Base-by-base conservation (phyloP, 257 asterid species). In the Avicennia marina region DNA sequence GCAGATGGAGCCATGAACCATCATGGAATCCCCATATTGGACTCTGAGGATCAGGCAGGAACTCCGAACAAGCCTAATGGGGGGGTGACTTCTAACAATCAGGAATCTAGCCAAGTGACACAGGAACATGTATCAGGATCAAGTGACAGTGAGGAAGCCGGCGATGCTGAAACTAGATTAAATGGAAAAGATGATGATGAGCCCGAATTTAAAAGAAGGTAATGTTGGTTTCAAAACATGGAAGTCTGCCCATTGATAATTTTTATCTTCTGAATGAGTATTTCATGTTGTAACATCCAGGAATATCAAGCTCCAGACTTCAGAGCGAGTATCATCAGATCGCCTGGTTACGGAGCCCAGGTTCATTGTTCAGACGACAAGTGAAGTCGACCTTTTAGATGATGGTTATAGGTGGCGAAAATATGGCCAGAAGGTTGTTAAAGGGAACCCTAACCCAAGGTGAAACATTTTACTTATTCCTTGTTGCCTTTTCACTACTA, bases 361-460 rank as follows among this genome's bases (percentile, higher is more conserved):
- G 69, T 80, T 83, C 67, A 75, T 83, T 27, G 87, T 83, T 68
- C 91, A 83, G 70, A 83, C 87, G 1, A 83, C 85, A 33, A 83
- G 91, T 49, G 91, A 83, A 71, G 85, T 83, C 63, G 87, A 83
- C 66, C 83, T 83, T 26, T 61, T 83, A 62, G 91, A 83, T 15
- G 91, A 83, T 63, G 91, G 91, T 54, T 83, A 68, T 63, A 80
- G 85, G 69, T 82, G 58, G 96, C 69, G 94, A 22, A 90, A 90
- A 43, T 90, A 90, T 64, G 98, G 98, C 39, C 96, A 90, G 78
- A 83, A 83, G 69, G 83, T 83, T 58, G 87, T 83, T 50, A 80
- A 83, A 77, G 91, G 91, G 40, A 82, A 82, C 53, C 90, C 87
- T 50, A 72, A 82, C 55, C 90, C 90, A n/a, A 79, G 90, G 90